Conservation (phyloP, 208 protist species). For the Trypanosoma rangeli region DNA sequence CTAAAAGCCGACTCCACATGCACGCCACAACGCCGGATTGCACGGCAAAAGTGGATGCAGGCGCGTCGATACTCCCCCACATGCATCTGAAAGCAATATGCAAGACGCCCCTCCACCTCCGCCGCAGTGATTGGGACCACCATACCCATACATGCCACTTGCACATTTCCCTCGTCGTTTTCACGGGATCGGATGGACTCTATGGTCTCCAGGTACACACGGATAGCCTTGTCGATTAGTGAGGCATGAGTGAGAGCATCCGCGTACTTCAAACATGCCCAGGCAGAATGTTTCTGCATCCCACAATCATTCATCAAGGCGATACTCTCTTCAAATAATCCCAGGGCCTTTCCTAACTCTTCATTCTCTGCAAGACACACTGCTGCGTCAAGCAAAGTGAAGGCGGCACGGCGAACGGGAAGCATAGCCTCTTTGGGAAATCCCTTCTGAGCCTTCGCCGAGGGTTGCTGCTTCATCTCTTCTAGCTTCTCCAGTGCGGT, state of each 20-base stretch:
- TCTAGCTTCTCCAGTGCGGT: constrained; percentile 42
- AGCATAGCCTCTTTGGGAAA: constrained; percentile 17
- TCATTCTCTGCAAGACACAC: constrained; percentile 49
- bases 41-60: constrained; percentile 56
- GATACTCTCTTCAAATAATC: constrained; percentile 57
- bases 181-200: constrained; percentile 37
- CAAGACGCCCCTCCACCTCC: constrained; percentile 68
- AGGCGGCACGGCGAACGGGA: constrained; percentile 44
- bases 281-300: constrained; percentile 42
- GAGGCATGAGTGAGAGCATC: constrained; percentile 53
- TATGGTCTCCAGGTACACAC: constrained; percentile 47
- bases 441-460: background rate
- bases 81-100: constrained; percentile 66
- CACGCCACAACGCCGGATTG: constrained; percentile 31
- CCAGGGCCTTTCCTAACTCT: constrained; percentile 49
- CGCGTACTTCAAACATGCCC: constrained; percentile 62
- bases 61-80: constrained; percentile 73
- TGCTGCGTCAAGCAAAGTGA: constrained; percentile 58
- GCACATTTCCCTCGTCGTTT: constrained; percentile 8
- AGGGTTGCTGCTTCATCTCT: background rate
- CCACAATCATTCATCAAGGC: constrained; percentile 46
- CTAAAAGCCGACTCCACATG: constrained; percentile 20
- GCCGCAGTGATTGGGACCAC: constrained; percentile 34
- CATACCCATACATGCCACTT: constrained; percentile 34
- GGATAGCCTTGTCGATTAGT: constrained; percentile 62